Percentiles rank a stretch among this genome's conserved stretches.
phyloP scores from a whole-genome alignment of 352 stramenopile genomes.

The Phytophthora foliorum region DNA sequence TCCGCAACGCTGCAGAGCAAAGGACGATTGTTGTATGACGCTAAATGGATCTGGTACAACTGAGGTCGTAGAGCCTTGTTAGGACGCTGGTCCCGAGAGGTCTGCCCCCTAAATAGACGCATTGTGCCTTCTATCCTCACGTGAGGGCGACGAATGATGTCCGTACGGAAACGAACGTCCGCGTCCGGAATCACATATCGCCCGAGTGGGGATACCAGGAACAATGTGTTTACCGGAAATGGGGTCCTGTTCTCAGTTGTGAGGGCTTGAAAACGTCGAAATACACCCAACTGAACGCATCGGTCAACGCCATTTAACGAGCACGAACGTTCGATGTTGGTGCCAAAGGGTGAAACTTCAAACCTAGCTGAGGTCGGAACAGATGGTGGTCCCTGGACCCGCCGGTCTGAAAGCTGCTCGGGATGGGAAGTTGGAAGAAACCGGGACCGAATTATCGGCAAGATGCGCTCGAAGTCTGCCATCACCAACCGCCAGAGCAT shows the following conservation, averaged over 20 bases:
- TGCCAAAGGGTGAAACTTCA: neutral
- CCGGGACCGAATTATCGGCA: neutral
- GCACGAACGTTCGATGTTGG: neutral
- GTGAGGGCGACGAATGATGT: neutral
- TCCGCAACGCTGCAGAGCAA: neutral
- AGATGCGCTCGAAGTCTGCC: neutral
- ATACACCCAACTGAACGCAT: neutral
- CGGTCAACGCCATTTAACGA: neutral
- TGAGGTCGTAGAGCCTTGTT: neutral
- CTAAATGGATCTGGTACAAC: neutral
- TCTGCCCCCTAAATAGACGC: neutral
- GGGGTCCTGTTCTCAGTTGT: neutral
- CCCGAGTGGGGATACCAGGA: too few species aligned
- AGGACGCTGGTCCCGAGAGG: neutral
- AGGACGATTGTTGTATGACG: neutral
- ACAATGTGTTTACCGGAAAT: neutral
- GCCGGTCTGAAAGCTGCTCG: too few species aligned
- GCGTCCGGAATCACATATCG: neutral
- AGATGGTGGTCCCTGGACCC: too few species aligned
- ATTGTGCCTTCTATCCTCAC: neutral
- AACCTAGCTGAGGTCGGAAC: neutral
- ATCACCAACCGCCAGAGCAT: neutral
- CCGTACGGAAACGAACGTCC: neutral
- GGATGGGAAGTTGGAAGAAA: neutral
- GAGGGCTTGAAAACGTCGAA: neutral